A percentile compares a stretch with the other conserved stretches of the same genome.
phyloP scores from a whole-genome alignment of 2,329 filamentous ascomycete species.

The Aspergillus proliferans region DNA sequence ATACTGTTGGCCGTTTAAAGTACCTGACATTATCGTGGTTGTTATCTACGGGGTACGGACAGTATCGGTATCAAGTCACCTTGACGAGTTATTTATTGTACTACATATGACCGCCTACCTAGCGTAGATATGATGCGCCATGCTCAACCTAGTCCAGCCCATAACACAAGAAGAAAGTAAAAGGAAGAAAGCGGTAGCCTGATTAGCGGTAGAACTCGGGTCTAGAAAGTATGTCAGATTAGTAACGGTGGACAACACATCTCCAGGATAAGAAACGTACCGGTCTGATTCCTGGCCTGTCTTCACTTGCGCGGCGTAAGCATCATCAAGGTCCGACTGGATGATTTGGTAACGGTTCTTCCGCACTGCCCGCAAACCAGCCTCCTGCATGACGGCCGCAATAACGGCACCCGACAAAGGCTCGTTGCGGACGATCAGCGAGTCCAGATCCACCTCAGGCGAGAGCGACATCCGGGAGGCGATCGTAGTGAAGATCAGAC shows the following conservation, averaged over 20 bases:
- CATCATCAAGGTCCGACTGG: conserved; percentile 91
- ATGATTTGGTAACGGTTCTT: conserved; percentile 99
- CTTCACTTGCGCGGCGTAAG: conserved; percentile 96
- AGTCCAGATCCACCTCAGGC: conserved; percentile 93
- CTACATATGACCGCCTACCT: conserved; percentile 13
- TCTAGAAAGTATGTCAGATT: conserved; percentile 37
- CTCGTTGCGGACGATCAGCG: conserved; percentile 92
- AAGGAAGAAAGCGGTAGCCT: background rate
- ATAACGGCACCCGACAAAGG: conserved; percentile 93
- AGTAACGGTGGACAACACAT: background rate
- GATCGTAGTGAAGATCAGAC: conserved; percentile 96
- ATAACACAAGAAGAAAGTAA: conserved; percentile 1
- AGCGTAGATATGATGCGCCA: conserved; percentile 27
- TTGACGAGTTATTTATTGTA: conserved; percentile 4
- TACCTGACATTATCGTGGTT: background rate
- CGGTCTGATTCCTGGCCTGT: conserved; percentile 63
- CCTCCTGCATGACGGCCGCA: conserved; percentile 98
- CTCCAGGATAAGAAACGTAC: conserved; percentile 24
- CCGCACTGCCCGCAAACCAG: conserved; percentile 82
- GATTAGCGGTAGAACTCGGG: conserved; percentile 80
- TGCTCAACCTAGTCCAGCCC: conserved; percentile 9
- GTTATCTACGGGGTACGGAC: background rate
- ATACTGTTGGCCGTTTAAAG: background rate
- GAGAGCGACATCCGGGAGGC: conserved; percentile 94
- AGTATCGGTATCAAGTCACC: background rate